Conservation (phyloP, 2,329 filamentous ascomycete species). For the Trichophyton simii region DNA sequence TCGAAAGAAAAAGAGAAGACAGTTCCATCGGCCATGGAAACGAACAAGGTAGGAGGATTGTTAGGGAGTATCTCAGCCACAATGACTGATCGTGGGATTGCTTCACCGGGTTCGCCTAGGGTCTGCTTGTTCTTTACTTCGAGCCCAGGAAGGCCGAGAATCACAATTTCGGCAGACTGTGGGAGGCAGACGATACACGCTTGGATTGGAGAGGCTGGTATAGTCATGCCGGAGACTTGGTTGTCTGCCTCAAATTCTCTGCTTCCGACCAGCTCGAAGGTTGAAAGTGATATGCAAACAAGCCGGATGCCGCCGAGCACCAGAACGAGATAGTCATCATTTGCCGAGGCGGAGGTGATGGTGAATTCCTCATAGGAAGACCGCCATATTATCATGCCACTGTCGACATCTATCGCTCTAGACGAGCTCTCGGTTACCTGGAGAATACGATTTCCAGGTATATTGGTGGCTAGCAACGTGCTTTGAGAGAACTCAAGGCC, state of each 20-base stretch:
- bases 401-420: constrained; percentile 44
- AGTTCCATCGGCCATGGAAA: constrained; percentile 85
- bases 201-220: constrained; percentile 50
- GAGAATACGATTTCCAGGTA: constrained; percentile 52
- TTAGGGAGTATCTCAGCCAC: constrained; percentile 60
- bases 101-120: constrained; percentile 53
- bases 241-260: constrained; percentile 54
- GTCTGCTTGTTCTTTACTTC: constrained; percentile 52
- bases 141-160: constrained; percentile 58
- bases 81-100: constrained; percentile 69
- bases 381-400: constrained; percentile 33
- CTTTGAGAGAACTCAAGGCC: constrained; percentile 56
- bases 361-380: constrained; percentile 28
- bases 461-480: constrained; percentile 58
- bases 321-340: constrained; percentile 55
- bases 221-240: constrained; percentile 74
- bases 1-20: constrained; percentile 73
- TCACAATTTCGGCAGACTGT: constrained; percentile 64
- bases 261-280: constrained; percentile 44
- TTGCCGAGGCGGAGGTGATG: constrained; percentile 70
- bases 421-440: constrained; percentile 61
- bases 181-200: constrained; percentile 79
- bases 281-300: constrained; percentile 52
- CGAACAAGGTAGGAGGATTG: constrained; percentile 63
- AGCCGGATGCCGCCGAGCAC: constrained; percentile 64